phyloP scores from a whole-genome alignment of 257 asterid genomes.

The Solanum corneliomulleri region DNA sequence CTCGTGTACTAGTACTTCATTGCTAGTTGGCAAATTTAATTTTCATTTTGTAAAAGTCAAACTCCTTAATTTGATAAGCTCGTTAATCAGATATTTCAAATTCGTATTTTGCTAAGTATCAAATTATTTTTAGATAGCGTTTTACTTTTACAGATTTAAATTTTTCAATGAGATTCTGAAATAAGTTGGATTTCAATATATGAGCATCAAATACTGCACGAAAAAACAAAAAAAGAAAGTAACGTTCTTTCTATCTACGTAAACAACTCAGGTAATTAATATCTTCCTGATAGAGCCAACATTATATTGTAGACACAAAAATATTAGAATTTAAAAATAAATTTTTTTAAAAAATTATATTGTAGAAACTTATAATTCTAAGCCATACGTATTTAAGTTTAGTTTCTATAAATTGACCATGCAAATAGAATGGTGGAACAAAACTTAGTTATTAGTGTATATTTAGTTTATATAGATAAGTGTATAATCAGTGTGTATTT shows the following conservation, averaged over 20 bases:
- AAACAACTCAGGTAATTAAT: background rate
- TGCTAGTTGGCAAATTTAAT: background rate
- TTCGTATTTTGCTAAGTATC: too few relatives aligned
- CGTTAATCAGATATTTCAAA: rapidly evolving
- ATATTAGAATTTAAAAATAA: background rate
- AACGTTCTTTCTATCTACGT: background rate
- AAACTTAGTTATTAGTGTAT: background rate
- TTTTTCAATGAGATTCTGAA: rapidly evolving
- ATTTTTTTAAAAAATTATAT: background rate
- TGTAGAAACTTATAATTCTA: background rate
- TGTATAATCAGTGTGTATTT: background rate
- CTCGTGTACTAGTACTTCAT: conserved; percentile 16
- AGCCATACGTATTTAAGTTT: rapidly evolving
- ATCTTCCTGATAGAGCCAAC: background rate
- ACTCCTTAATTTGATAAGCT: background rate
- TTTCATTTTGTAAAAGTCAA: background rate
- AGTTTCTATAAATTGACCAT: background rate
- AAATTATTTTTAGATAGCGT: rapidly evolving
- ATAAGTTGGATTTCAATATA: rapidly evolving
- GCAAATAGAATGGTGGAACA: background rate
- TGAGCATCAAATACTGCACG: background rate
- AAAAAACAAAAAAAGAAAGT: background rate
- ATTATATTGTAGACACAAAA: background rate
- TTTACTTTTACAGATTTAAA: rapidly evolving
- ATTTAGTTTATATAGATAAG: background rate